Base-by-base conservation (phyloP, 2,329 filamentous ascomycete genomes). In the Pseudovirgaria hyperparasitica region DNA sequence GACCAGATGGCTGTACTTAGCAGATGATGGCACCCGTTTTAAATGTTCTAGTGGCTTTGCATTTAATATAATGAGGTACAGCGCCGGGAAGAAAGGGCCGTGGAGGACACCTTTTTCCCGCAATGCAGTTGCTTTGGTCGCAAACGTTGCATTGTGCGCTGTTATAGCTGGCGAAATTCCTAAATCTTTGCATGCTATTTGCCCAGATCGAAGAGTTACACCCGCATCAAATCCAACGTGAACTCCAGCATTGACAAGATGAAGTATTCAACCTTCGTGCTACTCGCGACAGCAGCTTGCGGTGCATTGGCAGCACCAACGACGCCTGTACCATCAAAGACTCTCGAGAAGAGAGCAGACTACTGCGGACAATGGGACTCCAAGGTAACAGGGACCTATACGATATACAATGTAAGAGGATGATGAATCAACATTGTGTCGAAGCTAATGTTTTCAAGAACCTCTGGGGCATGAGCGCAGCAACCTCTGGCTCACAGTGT, bases 401-500 rank as follows among this genome's bases (percentile, higher is more conserved):
- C 46, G n/a, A 32, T 46, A 24, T 52, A 52, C 40, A 48, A 52
- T 32, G 33, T 33, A 19, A 9, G 17, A 9, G 14, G 14, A 9
- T 13, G 9, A 8, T 17, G 11, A 5, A 10, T 20, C 11, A 22
- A 7, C 6, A 26, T 9, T 9, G 9, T 26, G 9, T 6, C 15
- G 6, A 14, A 16, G 13, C n/a, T 16, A 23, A 12, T 9, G 7
- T n/a, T 16, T n/a, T 26, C 11, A 14, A 38, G 31, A 53, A 63
- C 45, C 52, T 62, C 16, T 66, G 61, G 62, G 60, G 58, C 34
- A 31, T 44, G 22, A 39, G 23, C 18, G 30, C 41, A 23, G 60
- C 58, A 6, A 49, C 42, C 4, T 57, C 57, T 4, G 62, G 62
- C 16, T 55, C 43, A 3, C 60, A 64, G 39, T 65, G 62, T 48